Evolutionary conservation across 495 filamentous ascomycete species (phyloP), one percentile per base, ranked within the genome.

Genomic region (Penicillium ochrochloron): DNA sequence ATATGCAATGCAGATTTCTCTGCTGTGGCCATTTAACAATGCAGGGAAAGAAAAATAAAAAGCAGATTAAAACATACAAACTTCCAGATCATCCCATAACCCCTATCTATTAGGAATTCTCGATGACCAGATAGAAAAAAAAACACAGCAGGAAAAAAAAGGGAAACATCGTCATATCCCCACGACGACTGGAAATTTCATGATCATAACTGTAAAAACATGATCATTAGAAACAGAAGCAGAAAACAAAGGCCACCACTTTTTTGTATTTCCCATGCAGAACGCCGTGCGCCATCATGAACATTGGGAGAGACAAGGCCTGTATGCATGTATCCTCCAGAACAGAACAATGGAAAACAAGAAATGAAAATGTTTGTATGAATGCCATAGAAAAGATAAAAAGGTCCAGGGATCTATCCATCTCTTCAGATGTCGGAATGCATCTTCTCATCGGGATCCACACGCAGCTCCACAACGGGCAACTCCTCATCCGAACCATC

Each of bases 391-490:
- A 31, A 51, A 33, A 54, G 27, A 54, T n/a, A 6, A 6, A 34
- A 15, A 34, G 9, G 15, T 12, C 27, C 14, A 54, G 15, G 11
- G 31, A 2, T 17, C 9, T 11, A 9, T 31, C 29, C 21, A 33
- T 29, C 39, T 41, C 34, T 51, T 60, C 53, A 75, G 62, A 54
- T 67, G 44, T 73, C 67, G 25, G 71, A 69, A 50, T 64, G 61
- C 48, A 77, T 69, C 60, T 71, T 74, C 14, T 78, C 74, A 29
- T 80, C 78, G 9, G 80, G 77, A 29, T 73, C 68, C 25, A 81
- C 74, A 55, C 72, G 76, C 39, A 83, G 69, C 64, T 84, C 81
- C 56, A 80, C 75, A 27, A 83, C 80, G 6, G 81, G 78, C 29
- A 80, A 70, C 5, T 83, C 79, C 25, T 82, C 77, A 39, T 77